These are phyloP conservation scores for Lipomyces anomalus DNA, from an alignment of 805 yeast genomes.

Conservation along the genomic window DNA sequence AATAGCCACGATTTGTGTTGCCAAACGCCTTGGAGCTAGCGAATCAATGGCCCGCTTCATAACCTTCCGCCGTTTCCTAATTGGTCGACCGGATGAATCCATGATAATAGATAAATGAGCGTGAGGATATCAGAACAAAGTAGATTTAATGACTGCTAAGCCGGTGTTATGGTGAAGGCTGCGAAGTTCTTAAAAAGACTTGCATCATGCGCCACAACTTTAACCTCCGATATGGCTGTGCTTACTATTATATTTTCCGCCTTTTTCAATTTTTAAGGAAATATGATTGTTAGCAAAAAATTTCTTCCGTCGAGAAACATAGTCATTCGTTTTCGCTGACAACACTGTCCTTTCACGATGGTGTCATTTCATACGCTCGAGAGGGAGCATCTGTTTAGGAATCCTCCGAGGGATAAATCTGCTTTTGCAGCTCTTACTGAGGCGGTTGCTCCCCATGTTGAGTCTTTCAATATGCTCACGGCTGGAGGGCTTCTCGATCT, in stretches of 20 bases:
- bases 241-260: not conserved
- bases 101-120: too few relatives aligned
- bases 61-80: not conserved
- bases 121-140: too few relatives aligned
- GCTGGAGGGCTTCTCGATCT: conserved; percentile 84
- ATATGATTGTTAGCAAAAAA: not conserved
- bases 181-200: too few relatives aligned
- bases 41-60: conserved; percentile 33
- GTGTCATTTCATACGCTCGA: conserved; percentile 70
- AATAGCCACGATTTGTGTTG: conserved; percentile 67
- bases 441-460: conserved; percentile 92
- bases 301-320: not conserved
- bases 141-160: too few relatives aligned
- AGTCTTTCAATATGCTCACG: conserved; percentile 91
- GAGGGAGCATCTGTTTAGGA: conserved; percentile 74
- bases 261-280: not conserved
- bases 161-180: too few relatives aligned
- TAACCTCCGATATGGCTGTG: not conserved
- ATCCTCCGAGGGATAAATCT: conserved; percentile 83
- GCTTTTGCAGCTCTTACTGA: conserved; percentile 77
- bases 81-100: too few relatives aligned
- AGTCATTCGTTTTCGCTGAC: too few relatives aligned
- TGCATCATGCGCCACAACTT: too few relatives aligned
- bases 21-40: conserved; percentile 53
- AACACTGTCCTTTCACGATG: too few relatives aligned